Conservation (phyloP, 2,329 filamentous ascomycete species). For the Fusarium sp. region DNA sequence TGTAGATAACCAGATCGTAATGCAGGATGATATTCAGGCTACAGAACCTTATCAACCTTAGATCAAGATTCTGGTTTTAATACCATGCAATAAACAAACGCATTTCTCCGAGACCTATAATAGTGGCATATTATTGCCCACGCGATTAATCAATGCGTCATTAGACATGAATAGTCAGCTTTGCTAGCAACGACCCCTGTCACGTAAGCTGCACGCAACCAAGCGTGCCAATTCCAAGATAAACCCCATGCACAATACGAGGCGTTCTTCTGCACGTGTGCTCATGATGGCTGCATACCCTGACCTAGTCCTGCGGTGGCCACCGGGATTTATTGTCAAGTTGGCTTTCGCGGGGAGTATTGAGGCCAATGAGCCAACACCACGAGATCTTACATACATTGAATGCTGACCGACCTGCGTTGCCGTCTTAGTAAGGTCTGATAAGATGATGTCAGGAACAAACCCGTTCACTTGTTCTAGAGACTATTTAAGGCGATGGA, state of each 20-base stretch:
- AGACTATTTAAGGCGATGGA: constrained; percentile 15
- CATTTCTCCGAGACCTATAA: not conserved
- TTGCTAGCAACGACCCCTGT: not conserved
- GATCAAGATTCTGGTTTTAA: not conserved
- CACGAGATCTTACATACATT: constrained; percentile 24
- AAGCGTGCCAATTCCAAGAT: not conserved
- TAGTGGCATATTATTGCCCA: not conserved
- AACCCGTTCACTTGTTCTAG: not conserved
- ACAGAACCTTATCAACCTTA: not conserved
- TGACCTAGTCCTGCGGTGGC: constrained; percentile 1
- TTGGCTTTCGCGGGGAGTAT: not conserved
- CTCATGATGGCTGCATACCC: not conserved
- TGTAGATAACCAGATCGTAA: no score
- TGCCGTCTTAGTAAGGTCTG: not conserved
- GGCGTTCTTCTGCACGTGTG: not conserved
- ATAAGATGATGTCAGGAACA: constrained; percentile 15
- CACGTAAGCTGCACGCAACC: not conserved
- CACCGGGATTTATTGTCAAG: not conserved
- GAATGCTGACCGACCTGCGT: constrained; percentile 1
- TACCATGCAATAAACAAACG: not conserved
- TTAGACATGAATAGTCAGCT: constrained; percentile 7
- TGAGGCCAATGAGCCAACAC: constrained; percentile 18
- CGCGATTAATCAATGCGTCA: constrained; percentile 12
- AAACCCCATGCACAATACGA: constrained; percentile 3
- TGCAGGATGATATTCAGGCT: no score